Evolutionary conservation across 768 basidiomycete genomes (phyloP), one percentile per base, ranked within the genome.

Genomic region (Panellus pusillus): DNA sequence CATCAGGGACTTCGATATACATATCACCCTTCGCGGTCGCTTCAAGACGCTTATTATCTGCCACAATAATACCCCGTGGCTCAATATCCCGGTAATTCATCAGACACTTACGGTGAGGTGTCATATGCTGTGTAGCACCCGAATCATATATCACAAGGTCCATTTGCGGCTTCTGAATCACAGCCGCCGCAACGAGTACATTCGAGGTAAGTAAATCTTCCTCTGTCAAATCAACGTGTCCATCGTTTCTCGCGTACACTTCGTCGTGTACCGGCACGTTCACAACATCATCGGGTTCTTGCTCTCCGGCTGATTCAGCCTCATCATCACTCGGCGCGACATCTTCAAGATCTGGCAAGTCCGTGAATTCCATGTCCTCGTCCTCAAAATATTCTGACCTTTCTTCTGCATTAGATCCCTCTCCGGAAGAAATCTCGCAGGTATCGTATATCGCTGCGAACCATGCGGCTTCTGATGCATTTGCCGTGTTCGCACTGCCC

Each of bases 101-200:
- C 53, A 75, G 68, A 7, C 54, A 49, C 18, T 70, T 32, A 3
- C 64, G 54, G 49, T 65, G 66, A 1, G 68, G 72, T 2, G 69
- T 66, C 66, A 75, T 69, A 46, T 74, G 73, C 27, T 58, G 62
- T 2, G 65, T 63, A 28, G 71, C 68, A 6, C 73, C 73, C 18
- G 70, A 71, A 62, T 75, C 69, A 49, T 68, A 67, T 8, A 72
- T 56, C 14, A 68, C 64, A 17, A 45, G 65, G 9, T 66, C 63
- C 7, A 43, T 38, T n/a, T 8, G 14, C 8, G 36, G 45, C 14
- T 44, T n/a, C n/a, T 8, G 7, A 7, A 40, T 40, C n/a, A 19
- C 39, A 9, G 39, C 39, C 39, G 39, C 39, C 39, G n/a, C 39
- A 6, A 40, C 39, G 39, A 9, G 39, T 40, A n/a, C n/a, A 9